Percentiles rank a stretch among this genome's conserved stretches.
Evolutionary conservation across 1,284 basidiomycete species (phyloP).

Genomic region (Ganoderma sp.): DNA sequence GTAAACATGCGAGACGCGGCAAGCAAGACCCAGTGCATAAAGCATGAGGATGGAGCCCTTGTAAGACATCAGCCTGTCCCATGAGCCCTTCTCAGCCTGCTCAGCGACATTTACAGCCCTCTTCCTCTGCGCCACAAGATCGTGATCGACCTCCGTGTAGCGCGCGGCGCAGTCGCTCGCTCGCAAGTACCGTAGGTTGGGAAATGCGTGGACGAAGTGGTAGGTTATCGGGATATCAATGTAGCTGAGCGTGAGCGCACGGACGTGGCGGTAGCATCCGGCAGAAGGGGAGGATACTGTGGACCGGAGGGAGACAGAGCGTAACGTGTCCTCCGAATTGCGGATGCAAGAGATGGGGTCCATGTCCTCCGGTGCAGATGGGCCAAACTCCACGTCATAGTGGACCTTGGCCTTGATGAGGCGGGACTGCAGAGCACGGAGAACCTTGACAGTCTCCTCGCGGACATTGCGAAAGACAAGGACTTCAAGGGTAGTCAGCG

Average conservation of each 20-base stretch:
- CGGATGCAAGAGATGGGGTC: background rate
- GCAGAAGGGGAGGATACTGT: background rate
- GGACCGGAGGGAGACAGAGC: background rate
- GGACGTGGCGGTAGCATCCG: background rate
- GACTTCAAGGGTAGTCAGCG: background rate
- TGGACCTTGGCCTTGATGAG: background rate
- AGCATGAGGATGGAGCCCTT: background rate
- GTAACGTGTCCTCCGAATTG: background rate
- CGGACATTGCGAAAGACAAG: background rate
- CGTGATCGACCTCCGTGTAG: background rate
- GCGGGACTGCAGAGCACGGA: background rate
- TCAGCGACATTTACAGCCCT: background rate
- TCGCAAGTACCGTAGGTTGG: background rate
- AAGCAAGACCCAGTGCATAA: background rate
- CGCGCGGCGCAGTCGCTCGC: background rate
- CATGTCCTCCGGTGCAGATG: background rate
- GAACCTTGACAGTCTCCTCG: background rate
- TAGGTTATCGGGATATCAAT: background rate
- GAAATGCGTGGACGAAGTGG: conserved; percentile 1
- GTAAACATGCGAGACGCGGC: background rate
- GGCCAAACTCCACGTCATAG: background rate
- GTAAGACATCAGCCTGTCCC: background rate
- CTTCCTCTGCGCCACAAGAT: background rate
- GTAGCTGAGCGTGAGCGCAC: background rate
- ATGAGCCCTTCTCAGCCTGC: background rate